Base-by-base conservation (phyloP, 169 alveolate species). In the Plasmodium fragile region DNA sequence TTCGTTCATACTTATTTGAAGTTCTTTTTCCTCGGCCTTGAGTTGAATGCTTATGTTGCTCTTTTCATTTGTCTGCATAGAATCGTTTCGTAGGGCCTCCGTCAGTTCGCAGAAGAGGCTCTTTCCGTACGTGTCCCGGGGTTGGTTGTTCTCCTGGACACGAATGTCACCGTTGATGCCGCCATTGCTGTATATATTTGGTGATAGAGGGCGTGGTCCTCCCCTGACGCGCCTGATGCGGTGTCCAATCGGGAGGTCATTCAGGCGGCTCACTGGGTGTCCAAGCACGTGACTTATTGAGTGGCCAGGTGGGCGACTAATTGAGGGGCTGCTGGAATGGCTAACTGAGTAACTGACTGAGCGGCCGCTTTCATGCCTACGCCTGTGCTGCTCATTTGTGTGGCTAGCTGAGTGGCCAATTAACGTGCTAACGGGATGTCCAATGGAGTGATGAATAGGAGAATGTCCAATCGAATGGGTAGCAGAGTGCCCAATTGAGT, bases 51-150 rank as follows among this genome's bases (percentile, higher is more conserved):
- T 25, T 75, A 84, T 28, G 77, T 84, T 84, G 45, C 83, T 72
- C 30, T 72, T 72, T 22, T 55, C 25, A 52, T 72, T 65, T 73
- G 49, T 41, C 0, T 43, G 45, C 10, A n/a, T 72, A 13, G 45
- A 13, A 84, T 72, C 83, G 77, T 72, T 75, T 16, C 59, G 36
- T 41, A 72, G 49, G 34, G 83, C 92, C 77, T 84, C 92, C n/a
- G 82, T 72, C 39, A 84, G 73, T 49, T 84, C 92, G 41, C 78
- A 72, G 77, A 84, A 72, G 11, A 84, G 25, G 16, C 43, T 84
- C 30, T 13, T 84, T 18, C 59, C 55, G 18, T 84, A 45, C 3
- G 69, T 55, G 25, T 81, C 39, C 34, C n/a, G 43, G 28, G 34
- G 36, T 32, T 79, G 49, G 85, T 3, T 45, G 13, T 43, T 11